These are phyloP conservation scores for Bipolaris bicolor DNA, from an alignment of 2,329 filamentous ascomycete genomes.

Conservation along the genomic window DNA sequence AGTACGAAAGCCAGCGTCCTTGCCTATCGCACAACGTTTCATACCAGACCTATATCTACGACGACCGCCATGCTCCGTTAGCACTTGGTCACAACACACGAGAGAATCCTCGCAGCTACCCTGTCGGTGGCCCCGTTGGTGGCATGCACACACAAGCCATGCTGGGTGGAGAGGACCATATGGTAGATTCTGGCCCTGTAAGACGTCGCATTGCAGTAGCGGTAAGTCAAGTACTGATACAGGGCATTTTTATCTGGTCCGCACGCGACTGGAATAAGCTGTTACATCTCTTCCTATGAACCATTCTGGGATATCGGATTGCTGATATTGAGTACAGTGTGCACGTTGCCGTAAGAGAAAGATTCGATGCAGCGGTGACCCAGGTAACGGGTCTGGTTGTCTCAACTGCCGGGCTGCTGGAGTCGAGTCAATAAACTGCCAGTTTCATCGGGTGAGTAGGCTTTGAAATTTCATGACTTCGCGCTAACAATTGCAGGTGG, in stretches of 20 bases:
- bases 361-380: conserved; percentile 91
- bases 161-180: conserved; percentile 26
- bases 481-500: conserved; percentile 35
- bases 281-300: not conserved
- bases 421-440: conserved; percentile 65
- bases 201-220: conserved; percentile 59
- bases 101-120: conserved; percentile 34
- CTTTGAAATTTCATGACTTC: too few species aligned
- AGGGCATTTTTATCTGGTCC: not conserved
- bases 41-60: conserved; percentile 28
- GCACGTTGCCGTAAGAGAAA: conserved; percentile 89
- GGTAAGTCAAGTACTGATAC: conserved; percentile 30
- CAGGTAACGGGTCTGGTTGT: conserved; percentile 77
- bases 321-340: conserved; percentile 64
- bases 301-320: not conserved
- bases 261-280: not conserved
- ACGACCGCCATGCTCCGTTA: conserved; percentile 32
- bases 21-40: conserved; percentile 23
- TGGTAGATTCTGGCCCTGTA: conserved; percentile 45
- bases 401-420: conserved; percentile 80
- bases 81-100: conserved; percentile 26
- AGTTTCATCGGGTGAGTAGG: conserved; percentile 74
- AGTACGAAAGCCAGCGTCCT: conserved; percentile 22
- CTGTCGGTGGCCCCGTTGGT: conserved; percentile 31
- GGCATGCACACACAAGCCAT: conserved; percentile 17